Conservation (phyloP, 2,329 filamentous ascomycete species). For the Colletotrichum siamense region DNA sequence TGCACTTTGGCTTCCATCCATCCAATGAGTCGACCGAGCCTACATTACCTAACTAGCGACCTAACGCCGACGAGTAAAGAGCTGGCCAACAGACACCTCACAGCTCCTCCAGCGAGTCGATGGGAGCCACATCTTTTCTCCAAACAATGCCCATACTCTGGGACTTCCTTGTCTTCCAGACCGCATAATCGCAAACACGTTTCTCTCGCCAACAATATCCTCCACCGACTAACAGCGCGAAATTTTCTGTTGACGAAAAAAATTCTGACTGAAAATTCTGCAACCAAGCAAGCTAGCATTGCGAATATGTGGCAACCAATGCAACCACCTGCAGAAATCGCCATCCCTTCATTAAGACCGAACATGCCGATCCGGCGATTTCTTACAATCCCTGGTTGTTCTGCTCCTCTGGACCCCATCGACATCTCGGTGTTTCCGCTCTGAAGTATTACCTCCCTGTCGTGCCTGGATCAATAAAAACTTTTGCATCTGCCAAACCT, state of each 20-base stretch:
- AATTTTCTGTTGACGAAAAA: not conserved
- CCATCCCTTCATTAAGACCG: not conserved
- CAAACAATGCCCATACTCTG: not conserved
- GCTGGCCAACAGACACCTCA: not conserved
- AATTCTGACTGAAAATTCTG: conserved; percentile 4
- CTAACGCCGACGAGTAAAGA: not conserved
- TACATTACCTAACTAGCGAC: not conserved
- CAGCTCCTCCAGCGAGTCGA: not conserved
- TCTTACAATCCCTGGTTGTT: not conserved
- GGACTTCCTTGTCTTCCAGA: not conserved
- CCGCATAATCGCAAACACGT: not conserved
- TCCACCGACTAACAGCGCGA: not conserved
- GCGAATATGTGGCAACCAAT: conserved; percentile 1
- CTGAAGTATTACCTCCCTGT: not conserved
- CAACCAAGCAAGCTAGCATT: not conserved
- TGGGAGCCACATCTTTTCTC: not conserved
- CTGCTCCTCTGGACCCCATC: not conserved
- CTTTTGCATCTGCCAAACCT: not conserved
- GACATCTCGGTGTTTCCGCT: not conserved
- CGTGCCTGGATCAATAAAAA: not conserved
- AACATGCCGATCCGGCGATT: not conserved
- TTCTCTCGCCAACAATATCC: not conserved
- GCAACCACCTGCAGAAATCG: not conserved
- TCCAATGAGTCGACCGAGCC: not conserved
- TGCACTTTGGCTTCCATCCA: not conserved